Conservation (phyloP, 2,329 filamentous ascomycete species). For the Hymenoscyphus albidus region DNA sequence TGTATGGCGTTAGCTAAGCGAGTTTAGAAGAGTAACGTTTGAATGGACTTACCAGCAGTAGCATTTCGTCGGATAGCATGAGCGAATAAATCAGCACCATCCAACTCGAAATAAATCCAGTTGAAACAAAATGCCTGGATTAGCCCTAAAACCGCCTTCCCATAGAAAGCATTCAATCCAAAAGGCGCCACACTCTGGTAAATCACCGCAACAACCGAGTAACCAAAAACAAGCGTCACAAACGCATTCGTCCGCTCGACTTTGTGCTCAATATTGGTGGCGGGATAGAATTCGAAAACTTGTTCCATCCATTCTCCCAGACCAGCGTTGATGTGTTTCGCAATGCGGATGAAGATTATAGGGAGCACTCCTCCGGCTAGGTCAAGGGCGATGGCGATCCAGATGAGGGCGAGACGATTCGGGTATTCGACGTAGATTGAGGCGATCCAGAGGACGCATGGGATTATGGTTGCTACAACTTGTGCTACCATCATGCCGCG, state of each 20-base stretch:
- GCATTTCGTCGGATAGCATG: slow-evolving; percentile 58
- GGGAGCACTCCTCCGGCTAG: slow-evolving; percentile 45
- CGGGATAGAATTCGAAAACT: slow-evolving; percentile 57
- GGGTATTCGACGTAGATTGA: slow-evolving; percentile 55
- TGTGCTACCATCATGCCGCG: slow-evolving; percentile 51
- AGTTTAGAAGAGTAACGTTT: neutral
- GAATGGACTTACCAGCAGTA: slow-evolving; percentile 37
- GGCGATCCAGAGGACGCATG: slow-evolving; percentile 54
- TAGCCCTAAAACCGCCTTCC: slow-evolving; percentile 57
- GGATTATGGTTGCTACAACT: slow-evolving; percentile 43
- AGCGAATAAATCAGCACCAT: slow-evolving; percentile 50
- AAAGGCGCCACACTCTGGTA: slow-evolving; percentile 52
- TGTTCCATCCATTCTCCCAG: slow-evolving; percentile 26
- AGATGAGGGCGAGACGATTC: slow-evolving; percentile 51
- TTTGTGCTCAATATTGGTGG: slow-evolving; percentile 62
- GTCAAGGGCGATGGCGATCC: slow-evolving; percentile 53
- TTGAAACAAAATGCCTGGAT: slow-evolving; percentile 57
- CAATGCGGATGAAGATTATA: slow-evolving; percentile 40
- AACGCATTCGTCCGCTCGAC: slow-evolving; percentile 63
- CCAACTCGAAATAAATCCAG: slow-evolving; percentile 63
- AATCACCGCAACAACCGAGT: slow-evolving; percentile 57
- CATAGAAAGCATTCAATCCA: slow-evolving; percentile 56
- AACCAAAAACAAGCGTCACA: slow-evolving; percentile 61
- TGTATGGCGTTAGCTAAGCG: neutral
- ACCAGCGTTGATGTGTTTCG: slow-evolving; percentile 25